Evolutionary conservation across 495 filamentous ascomycete genomes (phyloP).

Genomic region (Cetradonia linearis): DNA sequence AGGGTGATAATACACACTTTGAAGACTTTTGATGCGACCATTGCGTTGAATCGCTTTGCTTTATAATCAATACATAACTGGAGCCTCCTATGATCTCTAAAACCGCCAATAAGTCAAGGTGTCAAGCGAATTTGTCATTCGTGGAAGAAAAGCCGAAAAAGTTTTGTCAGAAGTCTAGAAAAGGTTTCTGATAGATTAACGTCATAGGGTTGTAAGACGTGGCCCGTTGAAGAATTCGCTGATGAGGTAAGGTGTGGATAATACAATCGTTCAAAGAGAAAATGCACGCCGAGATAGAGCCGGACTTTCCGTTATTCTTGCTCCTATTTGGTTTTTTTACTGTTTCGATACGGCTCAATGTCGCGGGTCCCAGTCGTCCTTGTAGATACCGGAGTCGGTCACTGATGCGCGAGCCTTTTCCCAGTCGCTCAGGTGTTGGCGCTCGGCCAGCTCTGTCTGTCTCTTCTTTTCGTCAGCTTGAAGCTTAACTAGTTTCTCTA

Average conservation of each 20-base stretch:
- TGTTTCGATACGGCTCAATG: slow-evolving; percentile 9
- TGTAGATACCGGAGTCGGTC: slow-evolving; percentile 34
- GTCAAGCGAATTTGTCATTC: background rate
- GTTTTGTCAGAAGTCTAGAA: background rate
- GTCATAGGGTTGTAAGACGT: background rate
- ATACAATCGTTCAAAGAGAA: background rate
- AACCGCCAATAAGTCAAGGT: background rate
- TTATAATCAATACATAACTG: no score
- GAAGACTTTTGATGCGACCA: background rate
- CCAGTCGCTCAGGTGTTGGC: slow-evolving; percentile 29
- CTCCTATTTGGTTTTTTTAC: background rate
- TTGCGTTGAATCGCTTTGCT: no score
- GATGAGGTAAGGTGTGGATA: background rate
- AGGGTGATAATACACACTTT: background rate
- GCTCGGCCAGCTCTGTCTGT: slow-evolving; percentile 28
- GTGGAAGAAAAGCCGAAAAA: background rate
- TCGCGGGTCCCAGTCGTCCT: slow-evolving; percentile 33
- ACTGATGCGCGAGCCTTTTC: slow-evolving; percentile 28
- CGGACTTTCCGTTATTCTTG: background rate
- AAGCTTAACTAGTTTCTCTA: slow-evolving; percentile 26
- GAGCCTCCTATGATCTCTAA: background rate
- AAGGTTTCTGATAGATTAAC: no score
- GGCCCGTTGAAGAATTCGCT: background rate
- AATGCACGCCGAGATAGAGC: background rate
- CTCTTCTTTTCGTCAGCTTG: slow-evolving; percentile 28